A percentile compares a stretch with the other conserved stretches of the same genome.
These are phyloP conservation scores for Phyllosticta citrichinensis DNA, from an alignment of 2,329 filamentous ascomycete genomes.

Conservation along the genomic window DNA sequence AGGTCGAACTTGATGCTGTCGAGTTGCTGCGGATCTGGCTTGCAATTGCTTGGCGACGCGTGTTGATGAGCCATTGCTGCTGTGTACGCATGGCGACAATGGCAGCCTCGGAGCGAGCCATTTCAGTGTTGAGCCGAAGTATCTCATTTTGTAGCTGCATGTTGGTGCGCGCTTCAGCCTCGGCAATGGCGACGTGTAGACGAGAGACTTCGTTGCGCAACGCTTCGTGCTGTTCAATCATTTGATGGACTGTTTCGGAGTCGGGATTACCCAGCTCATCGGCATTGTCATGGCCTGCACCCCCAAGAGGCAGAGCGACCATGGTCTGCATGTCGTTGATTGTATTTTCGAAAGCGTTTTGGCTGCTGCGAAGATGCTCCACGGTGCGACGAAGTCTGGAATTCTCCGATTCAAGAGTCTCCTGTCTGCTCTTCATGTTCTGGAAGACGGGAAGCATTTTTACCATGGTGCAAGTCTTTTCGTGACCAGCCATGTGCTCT, in stretches of 20 bases:
- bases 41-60: slow-evolving; percentile 6
- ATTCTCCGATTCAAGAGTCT: slow-evolving; percentile 34
- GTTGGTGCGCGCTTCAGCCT: slow-evolving; percentile 50
- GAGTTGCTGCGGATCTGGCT: slow-evolving; percentile 5
- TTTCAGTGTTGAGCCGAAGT: slow-evolving; percentile 51
- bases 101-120: slow-evolving; percentile 47
- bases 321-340: slow-evolving; percentile 23
- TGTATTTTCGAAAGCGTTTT: slow-evolving; percentile 33
- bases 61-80: slow-evolving; percentile 10
- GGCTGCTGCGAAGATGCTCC: slow-evolving; percentile 35
- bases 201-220: slow-evolving; percentile 50
- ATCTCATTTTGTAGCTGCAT: slow-evolving; percentile 56
- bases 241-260: slow-evolving; percentile 32
- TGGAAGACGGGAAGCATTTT: slow-evolving; percentile 32
- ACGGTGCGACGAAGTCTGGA: slow-evolving; percentile 34
- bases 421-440: slow-evolving; percentile 28
- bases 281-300: slow-evolving; percentile 13
- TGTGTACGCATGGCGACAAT: slow-evolving; percentile 7
- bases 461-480: slow-evolving; percentile 34
- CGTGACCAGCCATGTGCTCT: slow-evolving; percentile 29
- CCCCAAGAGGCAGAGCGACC: slow-evolving; percentile 2
- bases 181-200: slow-evolving; percentile 44
- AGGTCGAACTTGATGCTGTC: background rate
- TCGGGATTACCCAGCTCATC: slow-evolving; percentile 24
- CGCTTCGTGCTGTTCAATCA: slow-evolving; percentile 51